Base-by-base conservation (phyloP, 176 grass and related monocot species). In the Eragrostis nindensis region DNA sequence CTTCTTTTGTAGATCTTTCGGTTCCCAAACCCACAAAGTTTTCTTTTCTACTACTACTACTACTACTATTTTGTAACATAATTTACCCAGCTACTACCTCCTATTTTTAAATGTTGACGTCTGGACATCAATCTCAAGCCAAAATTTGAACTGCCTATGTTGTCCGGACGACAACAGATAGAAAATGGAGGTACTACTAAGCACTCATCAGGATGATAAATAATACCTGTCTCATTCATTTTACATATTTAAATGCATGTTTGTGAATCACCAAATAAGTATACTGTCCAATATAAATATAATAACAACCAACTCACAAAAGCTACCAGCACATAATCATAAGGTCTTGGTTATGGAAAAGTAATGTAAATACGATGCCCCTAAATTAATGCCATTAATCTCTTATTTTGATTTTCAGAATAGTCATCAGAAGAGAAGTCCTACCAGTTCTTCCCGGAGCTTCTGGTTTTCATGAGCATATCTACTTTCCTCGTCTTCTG, bases 381-480 rank as follows among this genome's bases (percentile, higher is more conserved):
- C 32, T 36, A 36, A 36, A 69, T 78, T 72, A 49, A 73, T 44
- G 22, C 4, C 0, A 12, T 4, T 65, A 73, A 50, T 78, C 16
- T 48, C 25, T 19, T 50, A 36, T 19, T 2, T 45, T 52, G 27
- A 38, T 59, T 54, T 32, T 45, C n/a, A 18, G 71, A 44, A 71
- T 70, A 76, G 5, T 43, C 67, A 22, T 86, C 46, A 70, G 29
- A 76, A 68, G 61, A 70, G 43, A 41, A 61, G 27, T 6, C 66
- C 32, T 88, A 99, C 96, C 92, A 95, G 44, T 68, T 95, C 82
- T 75, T 86, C 79, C 52, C 59, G 82, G 50, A 98, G 87, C 87
- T 90, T 89, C 82, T 82, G 32, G 76, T 95, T 95, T 89, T 95
- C 90, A 57, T 91, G 79, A 16, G 39, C 82, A 85, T 87, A 48